Percentiles rank a stretch among this genome's conserved stretches.
Evolutionary conservation across 371 early-diverging fungal species (phyloP).

Genomic region (Coemansia sp.): DNA sequence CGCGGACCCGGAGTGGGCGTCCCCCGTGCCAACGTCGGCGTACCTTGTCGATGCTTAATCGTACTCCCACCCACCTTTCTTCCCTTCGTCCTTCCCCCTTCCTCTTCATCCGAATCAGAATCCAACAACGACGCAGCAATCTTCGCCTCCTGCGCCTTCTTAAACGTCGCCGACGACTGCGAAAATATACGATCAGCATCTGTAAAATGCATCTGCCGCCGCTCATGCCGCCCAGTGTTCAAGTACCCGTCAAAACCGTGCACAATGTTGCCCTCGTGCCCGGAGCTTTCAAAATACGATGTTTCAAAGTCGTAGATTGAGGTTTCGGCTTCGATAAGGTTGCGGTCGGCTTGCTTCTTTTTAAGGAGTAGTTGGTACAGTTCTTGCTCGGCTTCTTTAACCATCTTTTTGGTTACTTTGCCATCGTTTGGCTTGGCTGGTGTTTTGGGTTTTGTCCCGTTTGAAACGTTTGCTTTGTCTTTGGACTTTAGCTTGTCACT

Average conservation of each 20-base stretch:
- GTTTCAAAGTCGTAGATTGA: constrained; percentile 63
- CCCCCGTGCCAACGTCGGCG: constrained; percentile 13
- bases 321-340: constrained; percentile 53
- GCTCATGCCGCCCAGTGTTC: constrained; percentile 34
- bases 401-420: constrained; percentile 50
- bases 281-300: constrained; percentile 61
- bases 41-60: constrained; percentile 38
- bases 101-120: constrained; percentile 39
- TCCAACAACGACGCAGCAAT: constrained; percentile 47
- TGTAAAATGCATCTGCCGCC: constrained; percentile 47
- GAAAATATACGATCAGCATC: constrained; percentile 62
- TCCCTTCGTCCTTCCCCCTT: neutral
- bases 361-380: constrained; percentile 39
- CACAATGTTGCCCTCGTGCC: constrained; percentile 59
- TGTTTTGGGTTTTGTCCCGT: constrained; percentile 9
- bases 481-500: neutral
- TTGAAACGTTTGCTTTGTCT: constrained; percentile 3
- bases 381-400: constrained; percentile 49
- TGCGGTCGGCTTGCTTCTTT: constrained; percentile 50
- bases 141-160: constrained; percentile 50
- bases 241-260: constrained; percentile 65
- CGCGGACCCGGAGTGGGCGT: constrained; percentile 30
- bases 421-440: constrained; percentile 15
- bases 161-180: constrained; percentile 57
- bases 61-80: constrained; percentile 39